A percentile compares a stretch with the other conserved stretches of the same genome.
Conservation (phyloP, 2,329 filamentous ascomycete genomes). For the Colletotrichum incanum region DNA sequence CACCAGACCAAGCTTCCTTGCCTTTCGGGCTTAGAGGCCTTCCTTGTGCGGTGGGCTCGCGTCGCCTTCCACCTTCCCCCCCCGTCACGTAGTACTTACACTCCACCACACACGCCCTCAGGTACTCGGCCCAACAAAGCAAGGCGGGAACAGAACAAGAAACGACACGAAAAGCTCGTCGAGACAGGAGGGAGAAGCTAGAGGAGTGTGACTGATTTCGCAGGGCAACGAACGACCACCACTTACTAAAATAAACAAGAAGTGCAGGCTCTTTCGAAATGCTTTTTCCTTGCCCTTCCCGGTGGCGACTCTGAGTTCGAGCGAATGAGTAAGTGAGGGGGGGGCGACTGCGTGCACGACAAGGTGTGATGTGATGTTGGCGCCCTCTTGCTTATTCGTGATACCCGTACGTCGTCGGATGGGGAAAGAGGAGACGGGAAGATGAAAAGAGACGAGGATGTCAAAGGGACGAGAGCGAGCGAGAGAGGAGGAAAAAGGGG, state of each 20-base stretch:
- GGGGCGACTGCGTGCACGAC: slow-evolving; percentile 21
- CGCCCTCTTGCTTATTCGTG: slow-evolving; percentile 12
- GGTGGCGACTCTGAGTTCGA: slow-evolving; percentile 23
- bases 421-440: neutral
- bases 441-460: slow-evolving; percentile 2
- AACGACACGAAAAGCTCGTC: slow-evolving; percentile 28
- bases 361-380: slow-evolving; percentile 19
- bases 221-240: neutral
- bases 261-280: neutral
- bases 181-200: slow-evolving; percentile 11
- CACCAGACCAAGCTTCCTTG: slow-evolving; percentile 23
- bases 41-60: slow-evolving; percentile 3
- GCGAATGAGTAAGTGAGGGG: slow-evolving; percentile 33
- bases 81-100: neutral
- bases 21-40: neutral
- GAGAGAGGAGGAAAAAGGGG: too few species aligned
- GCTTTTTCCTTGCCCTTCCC: neutral
- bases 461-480: slow-evolving; percentile 12
- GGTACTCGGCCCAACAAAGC: slow-evolving; percentile 34
- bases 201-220: slow-evolving; percentile 12
- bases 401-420: slow-evolving; percentile 1
- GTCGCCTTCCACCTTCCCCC: slow-evolving; percentile 4
- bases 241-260: neutral
- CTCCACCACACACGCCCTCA: neutral
- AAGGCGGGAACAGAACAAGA: slow-evolving; percentile 35